Conservation (phyloP, 441 rosid genomes). For the Gossypium davidsonii region DNA sequence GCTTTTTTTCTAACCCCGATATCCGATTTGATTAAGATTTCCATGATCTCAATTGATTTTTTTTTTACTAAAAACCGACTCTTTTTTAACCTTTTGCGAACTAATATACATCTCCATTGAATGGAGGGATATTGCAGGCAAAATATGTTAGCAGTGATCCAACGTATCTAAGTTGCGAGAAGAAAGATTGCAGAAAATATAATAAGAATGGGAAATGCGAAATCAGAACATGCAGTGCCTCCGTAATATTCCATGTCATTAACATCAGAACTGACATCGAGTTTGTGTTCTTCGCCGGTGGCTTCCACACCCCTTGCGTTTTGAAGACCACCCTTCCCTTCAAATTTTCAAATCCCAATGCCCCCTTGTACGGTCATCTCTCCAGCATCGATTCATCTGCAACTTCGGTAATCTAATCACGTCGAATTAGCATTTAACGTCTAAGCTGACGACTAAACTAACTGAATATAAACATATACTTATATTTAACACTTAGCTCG, state of each 20-base stretch:
- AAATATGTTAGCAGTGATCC: slow-evolving; percentile 46
- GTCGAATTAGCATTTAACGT: not conserved
- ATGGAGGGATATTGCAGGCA: slow-evolving; percentile 36
- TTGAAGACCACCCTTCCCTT: slow-evolving; percentile 27
- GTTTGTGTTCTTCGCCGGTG: slow-evolving; percentile 50
- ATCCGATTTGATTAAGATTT: no score
- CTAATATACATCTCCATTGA: no score
- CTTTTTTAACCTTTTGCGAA: no score
- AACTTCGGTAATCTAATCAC: slow-evolving; percentile 33
- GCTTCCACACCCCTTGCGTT: slow-evolving; percentile 48
- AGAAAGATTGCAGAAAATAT: slow-evolving; percentile 28
- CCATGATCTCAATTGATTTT: no score
- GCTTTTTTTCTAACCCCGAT: no score
- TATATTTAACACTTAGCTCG: not conserved
- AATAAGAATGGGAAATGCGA: slow-evolving; percentile 21
- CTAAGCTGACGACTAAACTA: no score
- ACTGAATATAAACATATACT: not conserved
- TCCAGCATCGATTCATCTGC: slow-evolving; percentile 51
- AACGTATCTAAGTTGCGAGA: slow-evolving; percentile 41
- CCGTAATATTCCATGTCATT: slow-evolving; percentile 45
- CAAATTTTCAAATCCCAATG: slow-evolving; percentile 41
- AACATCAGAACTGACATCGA: slow-evolving; percentile 57
- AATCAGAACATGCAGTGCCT: slow-evolving; percentile 32
- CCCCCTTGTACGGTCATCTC: slow-evolving; percentile 48
- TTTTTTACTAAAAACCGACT: no score